These are phyloP conservation scores for Plasmodium cynomolgi DNA, from an alignment of 169 alveolate species.

Conservation along the genomic window DNA sequence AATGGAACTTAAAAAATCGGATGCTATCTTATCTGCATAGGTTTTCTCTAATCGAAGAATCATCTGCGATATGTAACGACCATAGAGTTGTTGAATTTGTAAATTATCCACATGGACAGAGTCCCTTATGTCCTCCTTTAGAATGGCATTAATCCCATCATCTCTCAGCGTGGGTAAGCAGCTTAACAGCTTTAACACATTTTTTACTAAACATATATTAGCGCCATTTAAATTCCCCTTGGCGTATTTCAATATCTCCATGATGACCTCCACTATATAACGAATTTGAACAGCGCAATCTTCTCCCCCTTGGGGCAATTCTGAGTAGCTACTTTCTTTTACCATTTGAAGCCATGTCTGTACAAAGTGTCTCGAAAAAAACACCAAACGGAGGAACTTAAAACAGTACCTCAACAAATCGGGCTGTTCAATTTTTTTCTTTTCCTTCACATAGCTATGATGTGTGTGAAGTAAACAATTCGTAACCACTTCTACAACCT, in stretches of 20 bases:
- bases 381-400: conserved; percentile 19
- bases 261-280: not conserved
- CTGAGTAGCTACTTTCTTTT: not conserved
- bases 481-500: conserved; percentile 28
- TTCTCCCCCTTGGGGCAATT: not conserved
- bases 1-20: conserved; percentile 12
- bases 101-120: not conserved
- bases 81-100: conserved; percentile 38
- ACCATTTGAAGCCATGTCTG: conserved; percentile 16
- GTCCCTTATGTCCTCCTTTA: conserved; percentile 27
- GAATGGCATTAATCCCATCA: conserved; percentile 8
- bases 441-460: not conserved
- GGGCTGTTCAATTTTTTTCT: not conserved
- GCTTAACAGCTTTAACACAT: conserved; percentile 24
- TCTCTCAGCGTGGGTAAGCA: conserved; percentile 47
- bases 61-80: conserved; percentile 47
- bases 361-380: conserved; percentile 45
- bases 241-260: conserved; percentile 6
- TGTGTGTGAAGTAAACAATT: conserved; percentile 27
- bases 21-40: conserved; percentile 17
- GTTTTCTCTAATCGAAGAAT: conserved; percentile 36
- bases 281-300: not conserved
- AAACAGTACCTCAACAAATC: conserved; percentile 43
- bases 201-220: conserved; percentile 9
- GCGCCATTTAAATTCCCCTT: not conserved